Evolutionary conservation across 164 flowering plant genomes (phyloP), one percentile per base, ranked within the genome.

Genomic region (Malania oleifera): DNA sequence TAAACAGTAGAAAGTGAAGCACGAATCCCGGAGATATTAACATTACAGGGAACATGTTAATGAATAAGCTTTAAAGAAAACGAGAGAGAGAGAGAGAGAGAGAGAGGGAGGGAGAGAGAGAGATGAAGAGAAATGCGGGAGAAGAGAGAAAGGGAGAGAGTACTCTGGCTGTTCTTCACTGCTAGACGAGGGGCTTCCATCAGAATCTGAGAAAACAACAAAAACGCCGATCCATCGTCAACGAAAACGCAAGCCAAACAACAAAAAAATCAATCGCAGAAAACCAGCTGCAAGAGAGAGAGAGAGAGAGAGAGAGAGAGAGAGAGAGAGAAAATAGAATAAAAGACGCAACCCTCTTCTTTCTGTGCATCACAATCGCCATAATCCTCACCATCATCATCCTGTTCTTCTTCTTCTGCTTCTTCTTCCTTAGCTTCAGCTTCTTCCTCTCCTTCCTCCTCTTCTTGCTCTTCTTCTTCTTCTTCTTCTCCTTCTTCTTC

Each of bases 111-210:
- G 20, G 17, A 23, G 5, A 15, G 27, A 18, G 48, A 44, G 48
- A 18, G 23, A 44, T n/a, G n/a, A n/a, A n/a, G n/a, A n/a, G 51
- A 47, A 47, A 47, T 47, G 51, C 10, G 13, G 34, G 24, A 12
- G 13, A 3, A 35, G 43, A 35, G 26, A 14, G 10, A 54, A 8
- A 35, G 31, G 14, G 60, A 54, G 59, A 31, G 13, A 19, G 49
- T 61, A 73, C 74, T 75, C 74, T 3, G 77, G 63, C 46, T 70
- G 64, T 20, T 66, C 76, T 24, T 51, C 60, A 15, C 67, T 39
- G 54, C 57, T 51, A 5, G 72, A 67, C 43, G 74, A 74, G 23
- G 63, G 41, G 59, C 56, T 67, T 24, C 29, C 77, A 23, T 64
- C 72, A 49, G 77, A 75, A 66, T 73, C 80, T 75, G 77, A 52